These are phyloP conservation scores for Picea sitchensis DNA, from an alignment of 75 land plant species.

Conservation along the genomic window DNA sequence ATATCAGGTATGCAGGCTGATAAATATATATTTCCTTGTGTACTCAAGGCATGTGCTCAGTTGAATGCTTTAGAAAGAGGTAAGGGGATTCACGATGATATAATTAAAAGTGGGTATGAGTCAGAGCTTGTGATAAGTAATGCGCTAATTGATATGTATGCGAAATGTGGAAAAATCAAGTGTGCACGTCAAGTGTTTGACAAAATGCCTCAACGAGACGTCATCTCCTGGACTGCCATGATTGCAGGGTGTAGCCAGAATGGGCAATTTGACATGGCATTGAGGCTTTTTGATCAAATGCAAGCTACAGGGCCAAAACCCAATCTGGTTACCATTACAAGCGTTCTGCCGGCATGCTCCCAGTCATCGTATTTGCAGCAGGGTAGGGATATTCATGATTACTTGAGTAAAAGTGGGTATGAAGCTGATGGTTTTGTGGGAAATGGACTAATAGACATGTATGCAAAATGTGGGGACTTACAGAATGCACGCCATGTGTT, in stretches of 20 bases:
- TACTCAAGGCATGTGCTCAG: slow-evolving; percentile 33
- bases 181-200: slow-evolving; percentile 39
- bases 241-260: slow-evolving; percentile 36
- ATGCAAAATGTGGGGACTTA: slow-evolving; percentile 25
- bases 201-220: slow-evolving; percentile 35
- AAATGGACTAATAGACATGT: slow-evolving; percentile 18
- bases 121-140: slow-evolving; percentile 19
- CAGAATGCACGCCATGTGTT: slow-evolving; percentile 26
- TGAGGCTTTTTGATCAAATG: slow-evolving; percentile 21
- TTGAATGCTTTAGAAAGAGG: slow-evolving; percentile 4
- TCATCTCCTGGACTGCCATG: slow-evolving; percentile 58
- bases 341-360: slow-evolving; percentile 15
- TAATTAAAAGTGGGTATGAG: slow-evolving; percentile 7
- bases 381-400: slow-evolving; percentile 22
- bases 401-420: slow-evolving; percentile 8
- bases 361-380: background rate
- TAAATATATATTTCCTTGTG: slow-evolving; percentile 17
- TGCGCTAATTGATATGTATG: slow-evolving; percentile 27
- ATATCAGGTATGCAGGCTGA: slow-evolving; percentile 11
- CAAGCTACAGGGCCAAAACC: slow-evolving; percentile 17
- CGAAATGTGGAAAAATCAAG: slow-evolving; percentile 32
- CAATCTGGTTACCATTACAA: slow-evolving; percentile 3
- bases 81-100: slow-evolving; percentile 17
- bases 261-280: slow-evolving; percentile 24
- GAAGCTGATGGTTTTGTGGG: slow-evolving; percentile 4